Conservation (phyloP, 352 stramenopile genomes). For the Phytophthora pisi region DNA sequence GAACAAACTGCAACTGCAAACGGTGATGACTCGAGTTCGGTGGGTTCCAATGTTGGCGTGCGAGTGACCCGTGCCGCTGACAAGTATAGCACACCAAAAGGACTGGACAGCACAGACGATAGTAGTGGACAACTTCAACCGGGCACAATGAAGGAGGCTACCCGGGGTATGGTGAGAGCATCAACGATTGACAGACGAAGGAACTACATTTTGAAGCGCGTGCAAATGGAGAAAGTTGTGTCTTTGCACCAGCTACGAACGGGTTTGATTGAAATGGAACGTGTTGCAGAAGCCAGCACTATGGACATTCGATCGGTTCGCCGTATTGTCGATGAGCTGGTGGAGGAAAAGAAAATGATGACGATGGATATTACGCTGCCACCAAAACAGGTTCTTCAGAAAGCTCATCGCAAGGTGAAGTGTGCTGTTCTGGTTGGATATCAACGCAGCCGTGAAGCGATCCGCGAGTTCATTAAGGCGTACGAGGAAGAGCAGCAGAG, state of each 20-base stretch:
- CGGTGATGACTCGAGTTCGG: slow-evolving; percentile 5
- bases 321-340: slow-evolving; percentile 70
- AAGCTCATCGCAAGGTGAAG: slow-evolving; percentile 63
- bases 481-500: slow-evolving; percentile 73
- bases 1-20: slow-evolving; percentile 7
- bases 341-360: slow-evolving; percentile 47
- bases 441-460: slow-evolving; percentile 52
- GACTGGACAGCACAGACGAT: slow-evolving; percentile 13
- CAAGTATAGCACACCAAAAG: slow-evolving; percentile 40
- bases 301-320: slow-evolving; percentile 76
- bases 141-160: slow-evolving; percentile 63
- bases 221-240: slow-evolving; percentile 67
- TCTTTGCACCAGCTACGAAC: slow-evolving; percentile 71
- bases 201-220: slow-evolving; percentile 62
- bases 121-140: slow-evolving; percentile 38
- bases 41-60: slow-evolving; percentile 20
- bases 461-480: slow-evolving; percentile 61
- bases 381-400: slow-evolving; percentile 71
- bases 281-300: slow-evolving; percentile 36
- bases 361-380: slow-evolving; percentile 75
- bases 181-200: slow-evolving; percentile 60
- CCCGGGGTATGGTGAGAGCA: slow-evolving; percentile 51
- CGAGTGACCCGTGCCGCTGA: slow-evolving; percentile 32
- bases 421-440: slow-evolving; percentile 67
- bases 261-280: slow-evolving; percentile 59